Base-by-base conservation (phyloP, 805 yeast genomes). In the Nakazawaea anatomiae region DNA sequence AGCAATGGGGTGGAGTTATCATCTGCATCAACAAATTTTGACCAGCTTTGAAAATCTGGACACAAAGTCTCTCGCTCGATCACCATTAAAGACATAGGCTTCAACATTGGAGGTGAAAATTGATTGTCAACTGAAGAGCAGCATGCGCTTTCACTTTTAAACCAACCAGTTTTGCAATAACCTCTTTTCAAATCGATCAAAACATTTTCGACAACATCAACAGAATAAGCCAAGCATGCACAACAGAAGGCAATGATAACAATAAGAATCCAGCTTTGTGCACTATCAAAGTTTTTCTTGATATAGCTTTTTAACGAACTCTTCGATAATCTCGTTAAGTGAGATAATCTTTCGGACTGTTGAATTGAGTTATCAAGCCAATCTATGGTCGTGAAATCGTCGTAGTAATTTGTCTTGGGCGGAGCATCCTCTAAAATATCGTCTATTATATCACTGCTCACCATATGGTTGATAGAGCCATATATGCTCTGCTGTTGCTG, bases 361-460 rank as follows among this genome's bases (percentile, higher is more conserved):
- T 66, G 64, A 32, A 77, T 64, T 38, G 71, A 70, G 34, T 79
- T 81, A 32, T 71, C 70, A 2, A 77, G 74, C 84, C 85, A 80
- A 62, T 80, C 85, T 14, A 79, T 76, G 18, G 83, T 77, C 27
- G 85, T 79, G 62, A 79, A 80, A 61, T 80, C 83, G 58, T 80
- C 81, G 59, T 80, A 80, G 65, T 67, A 77, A 55, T 67, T 70
- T 6, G 49, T 45, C 28, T 45, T 42, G 4, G 34, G 32, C 6
- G 28, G 6, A 7, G 46, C n/a, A 6, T 43, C 30, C 28, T 43
- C 46, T 8, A 14, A 11, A 10, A 25, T 8, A 1, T 14, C 46
- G 18, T 46, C 43, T 6, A 39, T 32, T 5, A 39, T 18, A 4
- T 46, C 48, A 30, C 29, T 28, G 4, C 31, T 43, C 30, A 36